Evolutionary conservation across 2,329 filamentous ascomycete species (phyloP).

Genomic region (Nothomitra cinnamomea): DNA sequence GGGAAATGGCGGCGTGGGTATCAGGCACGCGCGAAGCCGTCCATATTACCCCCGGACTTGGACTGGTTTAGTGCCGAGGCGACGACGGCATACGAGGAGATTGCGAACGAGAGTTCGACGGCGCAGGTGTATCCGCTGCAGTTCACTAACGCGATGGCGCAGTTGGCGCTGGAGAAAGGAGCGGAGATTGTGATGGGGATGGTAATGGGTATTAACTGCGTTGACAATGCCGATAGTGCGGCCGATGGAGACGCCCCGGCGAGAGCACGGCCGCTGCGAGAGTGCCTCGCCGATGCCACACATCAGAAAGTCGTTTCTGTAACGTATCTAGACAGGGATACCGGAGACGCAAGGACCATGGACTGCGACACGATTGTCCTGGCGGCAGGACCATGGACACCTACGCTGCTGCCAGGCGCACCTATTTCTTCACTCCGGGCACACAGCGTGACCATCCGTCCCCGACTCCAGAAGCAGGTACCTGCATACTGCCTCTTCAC

Average conservation of each 20-base stretch:
- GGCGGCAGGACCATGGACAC: conserved; percentile 46
- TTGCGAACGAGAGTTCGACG: conserved; percentile 67
- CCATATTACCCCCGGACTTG: conserved; percentile 55
- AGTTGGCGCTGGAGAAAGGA: conserved; percentile 27
- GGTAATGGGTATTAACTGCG: conserved; percentile 24
- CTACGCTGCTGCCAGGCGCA: conserved; percentile 31
- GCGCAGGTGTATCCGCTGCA: conserved; percentile 87
- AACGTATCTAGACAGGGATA: conserved; percentile 39
- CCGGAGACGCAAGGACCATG: conserved; percentile 23
- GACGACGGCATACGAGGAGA: conserved; percentile 57
- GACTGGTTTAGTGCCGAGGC: conserved; percentile 65
- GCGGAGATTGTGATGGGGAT: conserved; percentile 25
- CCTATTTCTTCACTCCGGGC: conserved; percentile 43
- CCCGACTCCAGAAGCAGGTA: conserved; percentile 33
- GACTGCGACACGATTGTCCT: conserved; percentile 34
- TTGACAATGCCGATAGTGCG: conserved; percentile 9
- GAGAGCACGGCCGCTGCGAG: neutral
- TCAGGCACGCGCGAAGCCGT: conserved; percentile 32
- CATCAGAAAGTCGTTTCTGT: conserved; percentile 30
- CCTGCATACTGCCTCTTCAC: conserved; percentile 49
- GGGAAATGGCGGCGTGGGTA: conserved; percentile 35
- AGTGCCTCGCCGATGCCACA: no score
- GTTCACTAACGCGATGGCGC: conserved; percentile 66
- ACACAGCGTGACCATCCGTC: conserved; percentile 46
- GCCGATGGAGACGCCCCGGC: neutral